Base-by-base conservation (phyloP, 495 filamentous ascomycete genomes). In the Tuber magnatum region DNA sequence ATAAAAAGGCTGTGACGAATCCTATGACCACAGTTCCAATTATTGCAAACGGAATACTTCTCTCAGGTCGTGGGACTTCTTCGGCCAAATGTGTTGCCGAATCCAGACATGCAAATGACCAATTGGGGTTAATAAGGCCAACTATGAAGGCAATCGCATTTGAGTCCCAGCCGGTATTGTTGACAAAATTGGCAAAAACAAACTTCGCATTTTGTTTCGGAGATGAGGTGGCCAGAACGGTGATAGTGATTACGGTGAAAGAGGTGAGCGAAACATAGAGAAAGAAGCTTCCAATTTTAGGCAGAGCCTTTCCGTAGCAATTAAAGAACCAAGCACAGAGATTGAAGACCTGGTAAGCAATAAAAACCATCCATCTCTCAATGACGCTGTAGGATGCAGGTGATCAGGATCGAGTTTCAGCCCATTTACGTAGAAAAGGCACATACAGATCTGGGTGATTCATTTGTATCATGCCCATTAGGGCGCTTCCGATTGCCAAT, bases 131-230 rank as follows among this genome's bases (percentile, higher is more conserved):
- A 77, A 90, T 87, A 35, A 91, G 83, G 20, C 89, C 89, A 44
- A 89, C 86, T 70, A 91, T 89, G 82, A 91, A 90, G n/a, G 88
- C 89, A 73, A 91, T 90, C 20, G 85, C 88, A 71, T 86, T 85
- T 18, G 84, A 83, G 24, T 82, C 76, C 89, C 89, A 91, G 22
- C 89, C 89, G 2, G 89, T 90, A 72, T 87, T 85, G 78, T 91
- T 91, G 81, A 87, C 85, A 79, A 89, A 91, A 72, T 84, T 87
- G 7, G 86, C 86, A 76, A 91, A 91, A 69, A 91, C 89, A 79
- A 90, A 91, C 40, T 85, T 84, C 40, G 87, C 85, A 35, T 84
- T 82, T 71, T 88, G 85, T 75, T 89, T 86, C 3, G 87, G 85
- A 0, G 85, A 84, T n/a, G 89, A 86, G 71, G 85, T 86, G 8